These are phyloP conservation scores for Lentinula edodes DNA, from an alignment of 768 basidiomycete species.

Conservation along the genomic window DNA sequence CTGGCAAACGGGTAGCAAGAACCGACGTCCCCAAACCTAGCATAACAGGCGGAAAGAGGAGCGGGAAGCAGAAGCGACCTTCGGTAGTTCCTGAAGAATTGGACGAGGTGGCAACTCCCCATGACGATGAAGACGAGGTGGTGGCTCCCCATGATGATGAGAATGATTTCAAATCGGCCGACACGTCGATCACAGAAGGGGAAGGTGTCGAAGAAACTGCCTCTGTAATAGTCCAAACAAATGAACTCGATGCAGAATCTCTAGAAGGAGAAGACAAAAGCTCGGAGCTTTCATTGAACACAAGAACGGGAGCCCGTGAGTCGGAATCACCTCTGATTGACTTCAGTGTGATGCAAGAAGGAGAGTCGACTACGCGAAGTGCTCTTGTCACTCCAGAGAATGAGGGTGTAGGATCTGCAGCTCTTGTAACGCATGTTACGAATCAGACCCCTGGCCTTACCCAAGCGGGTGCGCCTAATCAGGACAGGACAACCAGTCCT, in stretches of 20 bases:
- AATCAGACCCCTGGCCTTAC: background rate
- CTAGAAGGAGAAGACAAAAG: background rate
- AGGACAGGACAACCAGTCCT: no score
- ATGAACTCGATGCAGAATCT: background rate
- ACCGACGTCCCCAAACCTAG: background rate
- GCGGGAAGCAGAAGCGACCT: slow-evolving; percentile 2
- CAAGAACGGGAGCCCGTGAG: background rate
- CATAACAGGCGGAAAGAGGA: background rate
- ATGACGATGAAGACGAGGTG: background rate
- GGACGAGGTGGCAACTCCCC: background rate
- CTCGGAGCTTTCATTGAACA: background rate
- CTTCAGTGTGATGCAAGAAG: background rate
- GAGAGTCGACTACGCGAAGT: background rate
- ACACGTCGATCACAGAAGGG: background rate
- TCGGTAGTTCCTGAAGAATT: slow-evolving; percentile 3
- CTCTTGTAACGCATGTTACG: background rate
- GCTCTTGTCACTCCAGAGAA: background rate
- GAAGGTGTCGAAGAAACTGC: background rate
- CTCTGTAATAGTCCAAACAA: background rate
- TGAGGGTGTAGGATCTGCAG: background rate
- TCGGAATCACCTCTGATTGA: background rate
- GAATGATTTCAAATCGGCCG: no score
- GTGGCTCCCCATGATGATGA: no score
- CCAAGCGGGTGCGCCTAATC: no score
- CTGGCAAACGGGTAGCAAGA: background rate